Percentiles rank a stretch among this genome's conserved stretches.
Evolutionary conservation across 2,329 filamentous ascomycete genomes (phyloP).

Genomic region (Colletotrichum simmondsii): DNA sequence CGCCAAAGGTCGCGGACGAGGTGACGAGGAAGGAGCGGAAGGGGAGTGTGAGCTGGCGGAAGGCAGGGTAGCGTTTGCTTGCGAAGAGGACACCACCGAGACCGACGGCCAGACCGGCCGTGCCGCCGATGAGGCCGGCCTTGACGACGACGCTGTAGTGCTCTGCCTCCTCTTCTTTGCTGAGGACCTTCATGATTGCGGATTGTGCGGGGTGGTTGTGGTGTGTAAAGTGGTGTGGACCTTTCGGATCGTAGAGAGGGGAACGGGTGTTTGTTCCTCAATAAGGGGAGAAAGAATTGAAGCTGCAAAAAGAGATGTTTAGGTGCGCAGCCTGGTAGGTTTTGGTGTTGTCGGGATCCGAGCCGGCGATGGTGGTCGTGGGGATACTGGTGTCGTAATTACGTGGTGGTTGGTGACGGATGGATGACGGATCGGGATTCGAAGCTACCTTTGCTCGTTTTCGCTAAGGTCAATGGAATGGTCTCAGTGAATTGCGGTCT

Average conservation of each 20-base stretch:
- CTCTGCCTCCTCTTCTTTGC: slow-evolving; percentile 88
- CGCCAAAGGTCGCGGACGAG: slow-evolving; percentile 83
- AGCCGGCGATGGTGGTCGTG: slow-evolving; percentile 5
- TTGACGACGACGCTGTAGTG: slow-evolving; percentile 86
- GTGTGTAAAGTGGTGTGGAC: background rate
- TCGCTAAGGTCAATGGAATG: background rate
- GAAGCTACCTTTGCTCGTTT: slow-evolving; percentile 1
- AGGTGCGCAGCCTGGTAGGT: slow-evolving; percentile 13
- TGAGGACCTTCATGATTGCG: slow-evolving; percentile 89
- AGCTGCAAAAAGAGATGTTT: slow-evolving; percentile 4
- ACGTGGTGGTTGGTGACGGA: slow-evolving; percentile 24
- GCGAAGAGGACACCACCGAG: slow-evolving; percentile 74
- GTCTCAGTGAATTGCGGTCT: background rate
- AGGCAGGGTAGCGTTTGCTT: slow-evolving; percentile 77
- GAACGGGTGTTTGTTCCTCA: slow-evolving; percentile 12
- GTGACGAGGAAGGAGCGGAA: slow-evolving; percentile 92
- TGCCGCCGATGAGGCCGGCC: slow-evolving; percentile 81
- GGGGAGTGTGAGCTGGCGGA: slow-evolving; percentile 85
- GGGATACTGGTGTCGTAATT: slow-evolving; percentile 23
- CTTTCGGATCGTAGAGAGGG: background rate
- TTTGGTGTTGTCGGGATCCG: slow-evolving; percentile 18
- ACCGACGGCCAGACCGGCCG: slow-evolving; percentile 75
- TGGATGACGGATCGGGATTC: slow-evolving; percentile 26
- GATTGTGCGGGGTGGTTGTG: slow-evolving; percentile 4
- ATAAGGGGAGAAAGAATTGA: background rate